Evolutionary conservation across 2,329 filamentous ascomycete genomes (phyloP).

Genomic region (Hypoxylon sp.): DNA sequence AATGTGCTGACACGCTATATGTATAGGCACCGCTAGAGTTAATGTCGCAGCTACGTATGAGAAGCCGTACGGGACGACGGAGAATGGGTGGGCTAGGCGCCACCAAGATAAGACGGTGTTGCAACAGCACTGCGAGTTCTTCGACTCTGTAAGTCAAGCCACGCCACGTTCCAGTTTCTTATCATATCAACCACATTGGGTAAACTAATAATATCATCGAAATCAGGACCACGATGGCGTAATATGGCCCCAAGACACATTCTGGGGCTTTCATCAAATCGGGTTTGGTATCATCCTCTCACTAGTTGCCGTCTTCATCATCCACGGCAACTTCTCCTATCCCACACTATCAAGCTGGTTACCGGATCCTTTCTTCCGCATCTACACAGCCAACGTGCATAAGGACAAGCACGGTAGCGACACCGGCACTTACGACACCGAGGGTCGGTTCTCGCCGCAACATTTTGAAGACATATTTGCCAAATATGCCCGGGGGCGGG

Average conservation of each 20-base stretch:
- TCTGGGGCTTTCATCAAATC: conserved; percentile 60
- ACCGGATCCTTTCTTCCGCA: conserved; percentile 60
- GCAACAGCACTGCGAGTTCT: conserved; percentile 68
- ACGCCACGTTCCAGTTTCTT: not conserved
- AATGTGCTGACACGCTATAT: not conserved
- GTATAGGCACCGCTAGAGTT: conserved; percentile 54
- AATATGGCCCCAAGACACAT: conserved; percentile 69
- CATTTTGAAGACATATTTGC: conserved; percentile 66
- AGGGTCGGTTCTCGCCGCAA: conserved; percentile 65
- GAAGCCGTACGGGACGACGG: conserved; percentile 55
- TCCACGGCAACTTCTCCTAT: conserved; percentile 66
- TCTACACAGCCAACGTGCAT: conserved; percentile 51
- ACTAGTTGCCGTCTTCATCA: conserved; percentile 61
- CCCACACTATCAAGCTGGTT: conserved; percentile 60
- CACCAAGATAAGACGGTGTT: conserved; percentile 60
- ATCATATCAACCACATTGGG: too few relatives aligned
- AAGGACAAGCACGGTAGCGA: conserved; percentile 62
- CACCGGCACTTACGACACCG: conserved; percentile 62
- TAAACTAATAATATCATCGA: not conserved
- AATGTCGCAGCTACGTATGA: conserved; percentile 56
- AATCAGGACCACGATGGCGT: conserved; percentile 63
- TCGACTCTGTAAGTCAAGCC: conserved; percentile 55
- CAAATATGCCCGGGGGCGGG: conserved; percentile 61
- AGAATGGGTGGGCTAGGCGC: conserved; percentile 51
- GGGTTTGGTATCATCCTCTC: conserved; percentile 63